Percentiles rank a stretch among this genome's conserved stretches.
These are phyloP conservation scores for Trichoderma koningiopsis DNA, from an alignment of 2,329 filamentous ascomycete genomes.

Conservation along the genomic window DNA sequence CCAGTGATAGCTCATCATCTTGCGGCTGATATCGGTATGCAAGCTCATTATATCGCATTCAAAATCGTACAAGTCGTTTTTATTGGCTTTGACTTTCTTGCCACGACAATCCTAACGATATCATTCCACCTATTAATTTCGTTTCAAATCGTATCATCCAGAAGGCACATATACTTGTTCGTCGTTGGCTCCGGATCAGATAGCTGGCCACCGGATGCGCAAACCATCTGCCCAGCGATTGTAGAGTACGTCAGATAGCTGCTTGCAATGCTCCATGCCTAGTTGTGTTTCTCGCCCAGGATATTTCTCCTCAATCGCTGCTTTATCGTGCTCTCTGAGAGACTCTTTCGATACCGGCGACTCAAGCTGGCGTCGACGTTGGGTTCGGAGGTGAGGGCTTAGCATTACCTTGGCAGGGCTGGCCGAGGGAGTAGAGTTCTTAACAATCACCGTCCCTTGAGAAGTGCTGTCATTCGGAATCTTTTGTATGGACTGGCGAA, in stretches of 20 bases:
- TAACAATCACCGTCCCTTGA: conserved; percentile 60
- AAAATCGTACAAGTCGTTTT: conserved; percentile 29
- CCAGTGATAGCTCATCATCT: neutral
- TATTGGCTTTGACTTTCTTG: neutral
- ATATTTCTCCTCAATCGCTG: conserved; percentile 54
- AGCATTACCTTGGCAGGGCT: conserved; percentile 70
- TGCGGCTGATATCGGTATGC: conserved; percentile 29
- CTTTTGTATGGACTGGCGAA: conserved; percentile 46
- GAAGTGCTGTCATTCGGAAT: conserved; percentile 49
- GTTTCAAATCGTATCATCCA: neutral
- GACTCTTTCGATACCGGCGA: conserved; percentile 45
- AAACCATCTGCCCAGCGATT: conserved; percentile 86
- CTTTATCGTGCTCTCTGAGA: conserved; percentile 54
- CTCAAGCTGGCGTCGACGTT: conserved; percentile 65
- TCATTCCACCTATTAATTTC: neutral
- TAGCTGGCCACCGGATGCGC: conserved; percentile 66
- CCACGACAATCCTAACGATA: neutral
- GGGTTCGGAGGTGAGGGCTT: conserved; percentile 79
- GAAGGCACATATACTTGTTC: neutral
- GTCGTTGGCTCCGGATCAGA: conserved; percentile 18
- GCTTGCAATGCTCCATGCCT: conserved; percentile 90
- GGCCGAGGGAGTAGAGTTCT: conserved; percentile 49
- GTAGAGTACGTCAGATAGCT: conserved; percentile 89
- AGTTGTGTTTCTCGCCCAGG: conserved; percentile 57
- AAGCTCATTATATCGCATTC: conserved; percentile 29